These are phyloP conservation scores for Effrenium voratum DNA, from an alignment of 73 alveolate species.

Conservation along the genomic window DNA sequence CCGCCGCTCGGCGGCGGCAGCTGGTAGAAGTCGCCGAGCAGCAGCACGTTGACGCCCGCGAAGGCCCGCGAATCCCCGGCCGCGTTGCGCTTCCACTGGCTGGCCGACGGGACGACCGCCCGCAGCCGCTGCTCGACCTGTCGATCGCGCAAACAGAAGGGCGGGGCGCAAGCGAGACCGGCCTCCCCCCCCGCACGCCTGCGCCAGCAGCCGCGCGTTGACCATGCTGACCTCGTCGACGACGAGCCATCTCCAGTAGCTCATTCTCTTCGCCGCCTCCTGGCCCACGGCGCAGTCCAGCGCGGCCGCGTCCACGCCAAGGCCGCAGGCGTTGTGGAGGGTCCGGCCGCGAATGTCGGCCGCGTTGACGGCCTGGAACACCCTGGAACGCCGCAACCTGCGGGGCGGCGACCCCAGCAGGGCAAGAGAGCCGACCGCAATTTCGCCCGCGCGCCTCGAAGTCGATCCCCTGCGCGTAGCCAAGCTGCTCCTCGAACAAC, in stretches of 20 bases:
- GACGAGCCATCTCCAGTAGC: background rate
- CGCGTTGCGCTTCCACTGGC: background rate
- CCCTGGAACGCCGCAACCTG: slow-evolving; percentile 52
- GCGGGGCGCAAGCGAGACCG: no score
- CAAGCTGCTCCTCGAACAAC: background rate
- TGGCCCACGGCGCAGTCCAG: background rate
- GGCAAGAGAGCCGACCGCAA: no score
- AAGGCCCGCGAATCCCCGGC: background rate
- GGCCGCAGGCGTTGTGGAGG: slow-evolving; percentile 18
- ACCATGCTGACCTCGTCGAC: slow-evolving; percentile 46
- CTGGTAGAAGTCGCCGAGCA: slow-evolving; percentile 1
- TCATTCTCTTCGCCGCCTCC: background rate
- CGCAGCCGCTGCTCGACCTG: slow-evolving; percentile 16
- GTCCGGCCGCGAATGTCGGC: background rate
- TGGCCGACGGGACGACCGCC: background rate
- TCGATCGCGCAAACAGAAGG: no score
- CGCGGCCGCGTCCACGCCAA: background rate
- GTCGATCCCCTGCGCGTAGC: slow-evolving; percentile 11
- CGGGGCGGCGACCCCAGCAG: no score
- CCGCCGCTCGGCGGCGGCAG: background rate
- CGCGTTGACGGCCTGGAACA: slow-evolving; percentile 11
- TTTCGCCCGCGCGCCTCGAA: no score
- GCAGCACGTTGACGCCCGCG: slow-evolving; percentile 2
- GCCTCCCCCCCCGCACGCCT: no score
- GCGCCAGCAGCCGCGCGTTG: slow-evolving; percentile 9